Base-by-base conservation (phyloP, 164 flowering plant species). In the Buxus sempervirens region DNA sequence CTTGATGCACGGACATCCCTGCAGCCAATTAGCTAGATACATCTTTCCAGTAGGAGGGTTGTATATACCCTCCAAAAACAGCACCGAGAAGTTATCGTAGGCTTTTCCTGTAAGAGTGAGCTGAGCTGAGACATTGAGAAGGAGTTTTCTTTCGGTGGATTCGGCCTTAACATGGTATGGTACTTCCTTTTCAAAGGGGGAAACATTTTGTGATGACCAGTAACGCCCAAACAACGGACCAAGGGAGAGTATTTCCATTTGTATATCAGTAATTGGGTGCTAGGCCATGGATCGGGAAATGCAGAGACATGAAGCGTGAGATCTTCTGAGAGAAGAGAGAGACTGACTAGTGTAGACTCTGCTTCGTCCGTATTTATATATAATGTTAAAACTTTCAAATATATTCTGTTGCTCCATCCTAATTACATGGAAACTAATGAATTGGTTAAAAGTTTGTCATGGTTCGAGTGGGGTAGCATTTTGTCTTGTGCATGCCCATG, bases 51-150 rank as follows among this genome's bases (percentile, higher is more conserved):
- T 82, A 68, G 60, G 85, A 22, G 83, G 85, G 66, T 93, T 86
- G 72, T 91, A 93, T 59, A 93, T 65, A 49, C 97, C 98, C 80
- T 93, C 98, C 51, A 91, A 66, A 61, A 80, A 87, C 20, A 93
- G 74, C 66, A 70, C 57, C 41, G 93, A 85, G 54, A 81, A 69
- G 26, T 88, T 87, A 32, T 38, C 72, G 72, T 81, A 79, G 28
- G 60, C 58, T 25, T 74, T 66, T 53, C 86, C 88, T 25, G 65
- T 26, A 42, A 89, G 65, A 13, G 73, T 71, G 22, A 93, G 81
- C 73, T 86, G 89, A 38, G 94, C 90, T 22, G 98, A 91, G 56
- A 93, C 94, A 82, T 93, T 93, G 71, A 93, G 56, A 32, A 93
- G 88, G 41, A 86, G 90, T 81, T 89, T 85, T 54, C 76, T 77